Conservation (phyloP, 2,329 filamentous ascomycete genomes). For the Akanthomyces lecanii region DNA sequence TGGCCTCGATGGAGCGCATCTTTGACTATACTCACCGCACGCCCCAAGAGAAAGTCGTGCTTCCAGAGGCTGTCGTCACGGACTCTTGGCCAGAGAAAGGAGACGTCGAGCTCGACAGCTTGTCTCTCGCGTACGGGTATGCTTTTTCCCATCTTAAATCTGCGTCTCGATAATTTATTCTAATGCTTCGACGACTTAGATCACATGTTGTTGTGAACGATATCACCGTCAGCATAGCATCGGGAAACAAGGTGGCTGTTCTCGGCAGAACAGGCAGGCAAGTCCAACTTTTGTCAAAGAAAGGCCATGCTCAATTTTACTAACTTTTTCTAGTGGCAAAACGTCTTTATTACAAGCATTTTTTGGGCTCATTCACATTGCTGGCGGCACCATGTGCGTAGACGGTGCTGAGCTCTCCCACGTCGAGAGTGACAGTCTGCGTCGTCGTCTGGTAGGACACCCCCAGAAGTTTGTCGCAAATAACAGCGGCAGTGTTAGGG, state of each 20-base stretch:
- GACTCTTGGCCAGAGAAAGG: background rate
- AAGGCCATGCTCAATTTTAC: background rate
- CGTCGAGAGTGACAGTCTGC: background rate
- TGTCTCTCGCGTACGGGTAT: background rate
- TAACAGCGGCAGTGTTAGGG: background rate
- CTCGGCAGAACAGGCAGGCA: constrained; percentile 3
- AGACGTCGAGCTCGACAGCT: background rate
- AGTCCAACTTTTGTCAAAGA: background rate
- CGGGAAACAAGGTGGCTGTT: background rate
- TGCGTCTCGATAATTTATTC: background rate
- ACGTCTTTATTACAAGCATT: background rate
- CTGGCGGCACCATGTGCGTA: background rate
- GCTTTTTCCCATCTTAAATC: background rate
- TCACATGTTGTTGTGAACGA: background rate
- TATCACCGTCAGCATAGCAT: background rate
- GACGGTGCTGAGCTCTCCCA: background rate
- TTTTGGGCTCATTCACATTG: background rate
- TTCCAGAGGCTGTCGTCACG: background rate
- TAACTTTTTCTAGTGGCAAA: background rate
- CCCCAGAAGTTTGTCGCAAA: background rate
- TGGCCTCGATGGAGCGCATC: constrained; percentile 6
- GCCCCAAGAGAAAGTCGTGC: background rate
- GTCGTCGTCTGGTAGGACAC: background rate
- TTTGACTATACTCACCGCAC: background rate
- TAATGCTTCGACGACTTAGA: too few relatives aligned